Conservation (phyloP, 495 filamentous ascomycete genomes). For the Annulohypoxylon stygium region DNA sequence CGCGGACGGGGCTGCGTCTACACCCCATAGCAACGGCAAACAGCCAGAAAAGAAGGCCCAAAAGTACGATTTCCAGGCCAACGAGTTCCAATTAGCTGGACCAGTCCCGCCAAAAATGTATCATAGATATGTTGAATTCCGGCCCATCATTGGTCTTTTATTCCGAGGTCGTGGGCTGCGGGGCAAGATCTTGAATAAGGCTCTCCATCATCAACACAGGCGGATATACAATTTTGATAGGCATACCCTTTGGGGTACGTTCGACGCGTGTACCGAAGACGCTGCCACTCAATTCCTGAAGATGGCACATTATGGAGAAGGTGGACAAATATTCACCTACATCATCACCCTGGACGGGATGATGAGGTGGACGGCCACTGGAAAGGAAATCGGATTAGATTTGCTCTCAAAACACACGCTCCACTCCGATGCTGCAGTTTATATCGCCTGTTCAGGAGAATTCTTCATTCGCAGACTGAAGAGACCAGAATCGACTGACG, state of each 20-base stretch:
- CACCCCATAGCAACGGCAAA: slow-evolving; percentile 40
- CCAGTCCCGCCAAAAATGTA: slow-evolving; percentile 84
- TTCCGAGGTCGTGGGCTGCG: slow-evolving; percentile 81
- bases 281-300: slow-evolving; percentile 84
- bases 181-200: slow-evolving; percentile 82
- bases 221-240: slow-evolving; percentile 90
- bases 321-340: slow-evolving; percentile 90
- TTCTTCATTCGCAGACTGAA: slow-evolving; percentile 85
- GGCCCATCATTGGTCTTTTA: slow-evolving; percentile 88
- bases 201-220: slow-evolving; percentile 88
- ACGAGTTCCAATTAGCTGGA: slow-evolving; percentile 87
- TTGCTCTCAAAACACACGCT: slow-evolving; percentile 93
- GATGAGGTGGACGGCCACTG: slow-evolving; percentile 92
- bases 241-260: slow-evolving; percentile 73
- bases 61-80: slow-evolving; percentile 92
- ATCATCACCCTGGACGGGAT: slow-evolving; percentile 88
- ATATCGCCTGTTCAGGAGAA: slow-evolving; percentile 91
- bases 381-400: slow-evolving; percentile 94
- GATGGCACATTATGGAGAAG: slow-evolving; percentile 86
- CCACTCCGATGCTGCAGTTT: slow-evolving; percentile 90
- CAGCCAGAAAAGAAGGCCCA: slow-evolving; percentile 65
- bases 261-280: slow-evolving; percentile 66
- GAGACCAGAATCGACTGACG: slow-evolving; percentile 36
- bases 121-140: slow-evolving; percentile 93
- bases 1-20: slow-evolving; percentile 34